Base-by-base conservation (phyloP, 208 protist species). In the Trypanosoma vivax region DNA sequence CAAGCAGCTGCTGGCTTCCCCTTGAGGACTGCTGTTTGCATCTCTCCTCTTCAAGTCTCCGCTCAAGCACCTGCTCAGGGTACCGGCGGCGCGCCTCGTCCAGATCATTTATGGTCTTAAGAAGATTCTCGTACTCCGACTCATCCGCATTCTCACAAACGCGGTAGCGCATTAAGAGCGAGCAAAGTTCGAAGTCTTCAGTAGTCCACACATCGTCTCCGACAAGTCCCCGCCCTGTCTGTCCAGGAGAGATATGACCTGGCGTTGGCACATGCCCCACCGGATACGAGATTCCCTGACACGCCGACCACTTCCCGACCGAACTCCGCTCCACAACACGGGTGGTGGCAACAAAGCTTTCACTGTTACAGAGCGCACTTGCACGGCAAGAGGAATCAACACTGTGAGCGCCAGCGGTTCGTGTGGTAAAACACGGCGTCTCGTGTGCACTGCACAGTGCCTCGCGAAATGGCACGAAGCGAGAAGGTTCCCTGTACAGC, bases 121-220 rank as follows among this genome's bases (percentile, higher is more conserved):
- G 10, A 19, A 62, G 9, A n/a, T 47, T 38, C 24, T 39, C 24
- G 56, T 62, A 54, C 6, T 62, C 46, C 21, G 11, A 13, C 18
- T 53, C 56, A 19, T 54, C 56, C 0, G 45, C 39, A 45, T 62
- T 62, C 31, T 62, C 56, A 31, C 56, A 38, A 2, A 9, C 5
- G 23, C 38, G 35, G 29, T 62, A 53, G 6, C 34, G 33, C 2
- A 62, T 9, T 0, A 62, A n/a, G 10, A 62, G 35, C 28, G 23
- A 39, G 33, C 46, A 62, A 23, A 18, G 41, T 31, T 62, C 37
- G 5, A 38, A 11, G 23, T 54, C 56, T 27, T 34, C 19, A 9
- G 23, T 3, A 9, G 24, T 40, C 56, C 56, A 62, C 11, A n/a
- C 19, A 43, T n/a, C n/a, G n/a, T n/a, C n/a, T n/a, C n/a, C n/a